phyloP scores from a whole-genome alignment of 202 grass and related monocot genomes.

The Setaria italica region DNA sequence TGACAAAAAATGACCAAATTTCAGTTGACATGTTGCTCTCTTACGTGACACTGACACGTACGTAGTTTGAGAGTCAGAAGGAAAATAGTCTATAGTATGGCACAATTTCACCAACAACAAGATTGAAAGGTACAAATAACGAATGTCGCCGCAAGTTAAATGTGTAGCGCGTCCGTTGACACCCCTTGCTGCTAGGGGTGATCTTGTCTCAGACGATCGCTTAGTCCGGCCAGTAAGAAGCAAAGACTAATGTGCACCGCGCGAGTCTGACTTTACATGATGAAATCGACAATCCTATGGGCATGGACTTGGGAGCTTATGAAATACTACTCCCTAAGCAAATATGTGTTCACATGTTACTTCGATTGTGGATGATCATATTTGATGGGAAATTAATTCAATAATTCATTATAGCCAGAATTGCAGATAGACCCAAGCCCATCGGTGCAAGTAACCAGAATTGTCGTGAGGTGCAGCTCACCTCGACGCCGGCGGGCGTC shows the following conservation, averaged over 20 bases:
- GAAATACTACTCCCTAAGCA: not conserved
- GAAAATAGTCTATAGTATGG: not conserved
- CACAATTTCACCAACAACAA: not conserved
- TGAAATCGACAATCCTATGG: not conserved
- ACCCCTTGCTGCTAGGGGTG: not conserved
- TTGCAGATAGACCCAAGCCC: not conserved
- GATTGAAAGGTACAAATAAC: constrained; percentile 27
- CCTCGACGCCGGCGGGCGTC: not conserved
- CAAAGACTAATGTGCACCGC: not conserved
- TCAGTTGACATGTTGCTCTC: not conserved
- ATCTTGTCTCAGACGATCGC: not conserved
- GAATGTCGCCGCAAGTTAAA: not conserved
- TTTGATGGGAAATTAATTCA: not conserved
- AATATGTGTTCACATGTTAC: not conserved
- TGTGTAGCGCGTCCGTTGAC: not conserved
- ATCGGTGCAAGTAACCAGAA: not conserved
- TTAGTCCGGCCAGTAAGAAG: not conserved
- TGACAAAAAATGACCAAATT: constrained; percentile 19
- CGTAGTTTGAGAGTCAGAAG: not conserved
- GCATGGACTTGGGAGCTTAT: not conserved
- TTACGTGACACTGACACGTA: not conserved
- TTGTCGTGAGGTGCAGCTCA: not conserved
- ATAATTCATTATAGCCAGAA: not conserved
- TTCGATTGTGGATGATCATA: not conserved
- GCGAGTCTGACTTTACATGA: not conserved